phyloP scores from a whole-genome alignment of 345 rosid genomes.

The Gossypium raimondii region DNA sequence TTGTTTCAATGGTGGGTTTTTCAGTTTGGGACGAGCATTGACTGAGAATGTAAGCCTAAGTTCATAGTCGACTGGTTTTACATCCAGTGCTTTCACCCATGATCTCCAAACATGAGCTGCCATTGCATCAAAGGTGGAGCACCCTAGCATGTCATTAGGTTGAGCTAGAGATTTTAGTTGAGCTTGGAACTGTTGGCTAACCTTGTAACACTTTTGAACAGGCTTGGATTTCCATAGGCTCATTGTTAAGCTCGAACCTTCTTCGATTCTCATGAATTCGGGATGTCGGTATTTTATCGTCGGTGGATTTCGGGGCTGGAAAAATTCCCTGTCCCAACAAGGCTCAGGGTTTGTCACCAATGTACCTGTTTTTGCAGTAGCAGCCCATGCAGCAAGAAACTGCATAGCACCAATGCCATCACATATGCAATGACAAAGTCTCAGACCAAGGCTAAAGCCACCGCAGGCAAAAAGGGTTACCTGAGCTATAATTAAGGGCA shows the following conservation, averaged over 20 bases:
- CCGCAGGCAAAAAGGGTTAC: constrained; percentile 76
- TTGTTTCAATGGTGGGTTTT: constrained; percentile 45
- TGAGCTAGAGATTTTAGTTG: constrained; percentile 57
- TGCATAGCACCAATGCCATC: constrained; percentile 96
- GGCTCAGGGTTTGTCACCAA: constrained; percentile 55
- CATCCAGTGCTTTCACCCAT: constrained; percentile 88
- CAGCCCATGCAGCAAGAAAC: constrained; percentile 76
- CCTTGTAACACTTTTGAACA: constrained; percentile 64
- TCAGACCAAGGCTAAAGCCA: constrained; percentile 76
- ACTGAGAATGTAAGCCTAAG: constrained; percentile 87
- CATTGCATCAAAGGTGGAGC: constrained; percentile 76
- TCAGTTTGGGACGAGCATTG: constrained; percentile 64
- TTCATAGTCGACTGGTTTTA: constrained; percentile 55
- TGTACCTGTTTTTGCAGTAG: constrained; percentile 52
- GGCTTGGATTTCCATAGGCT: constrained; percentile 66
- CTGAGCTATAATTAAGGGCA: constrained; percentile 85
- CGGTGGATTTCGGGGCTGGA: constrained; percentile 69
- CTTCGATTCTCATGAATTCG: constrained; percentile 71
- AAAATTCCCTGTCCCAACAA: constrained; percentile 67
- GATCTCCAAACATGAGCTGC: constrained; percentile 92
- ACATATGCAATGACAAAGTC: constrained; percentile 86
- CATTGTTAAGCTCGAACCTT: constrained; percentile 58
- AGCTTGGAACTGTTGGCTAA: constrained; percentile 62
- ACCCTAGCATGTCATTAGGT: constrained; percentile 32
- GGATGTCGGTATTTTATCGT: constrained; percentile 49